Conservation (phyloP, 768 basidiomycete species). For the Crepidotus variabilis region DNA sequence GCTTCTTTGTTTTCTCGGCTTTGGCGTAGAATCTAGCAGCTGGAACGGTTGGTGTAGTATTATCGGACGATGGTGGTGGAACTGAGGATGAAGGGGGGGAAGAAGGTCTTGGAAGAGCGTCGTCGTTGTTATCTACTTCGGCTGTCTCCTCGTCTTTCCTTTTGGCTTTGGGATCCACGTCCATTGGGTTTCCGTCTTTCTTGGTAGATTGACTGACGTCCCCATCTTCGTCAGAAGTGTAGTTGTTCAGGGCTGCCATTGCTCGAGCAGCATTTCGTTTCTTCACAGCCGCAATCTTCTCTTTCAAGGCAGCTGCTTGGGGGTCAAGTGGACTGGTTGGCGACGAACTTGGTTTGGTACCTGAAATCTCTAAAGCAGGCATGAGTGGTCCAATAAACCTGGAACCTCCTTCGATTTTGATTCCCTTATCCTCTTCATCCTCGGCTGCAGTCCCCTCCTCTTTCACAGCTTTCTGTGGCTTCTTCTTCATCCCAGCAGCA, state of each 20-base stretch:
- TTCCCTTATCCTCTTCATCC: conserved; percentile 46
- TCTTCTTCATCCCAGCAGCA: conserved; percentile 49
- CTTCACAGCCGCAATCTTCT: conserved; percentile 24
- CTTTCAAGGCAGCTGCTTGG: conserved; percentile 27
- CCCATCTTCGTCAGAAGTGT: conserved; percentile 23
- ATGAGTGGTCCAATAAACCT: conserved; percentile 67
- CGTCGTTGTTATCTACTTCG: background rate
- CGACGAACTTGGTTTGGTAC: conserved; percentile 19
- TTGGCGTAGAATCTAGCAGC: conserved; percentile 32
- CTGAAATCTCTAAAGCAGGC: conserved; percentile 40
- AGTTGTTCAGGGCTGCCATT: conserved; percentile 22
- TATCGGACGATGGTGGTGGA: conserved; percentile 26
- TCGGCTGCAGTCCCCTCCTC: conserved; percentile 28
- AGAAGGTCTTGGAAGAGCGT: conserved; percentile 10
- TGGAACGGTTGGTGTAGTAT: conserved; percentile 30
- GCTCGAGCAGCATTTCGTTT: conserved; percentile 19
- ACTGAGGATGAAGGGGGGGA: conserved; percentile 28
- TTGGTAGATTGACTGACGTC: background rate
- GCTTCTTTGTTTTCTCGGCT: conserved; percentile 23
- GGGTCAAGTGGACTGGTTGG: conserved; percentile 21
- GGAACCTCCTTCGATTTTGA: conserved; percentile 34
- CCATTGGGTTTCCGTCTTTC: conserved; percentile 5
- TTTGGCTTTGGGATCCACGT: conserved; percentile 15
- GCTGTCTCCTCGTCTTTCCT: background rate
- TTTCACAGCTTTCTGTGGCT: conserved; percentile 26